Conservation (phyloP, 2,329 filamentous ascomycete genomes). For the Colletotrichum scovillei region DNA sequence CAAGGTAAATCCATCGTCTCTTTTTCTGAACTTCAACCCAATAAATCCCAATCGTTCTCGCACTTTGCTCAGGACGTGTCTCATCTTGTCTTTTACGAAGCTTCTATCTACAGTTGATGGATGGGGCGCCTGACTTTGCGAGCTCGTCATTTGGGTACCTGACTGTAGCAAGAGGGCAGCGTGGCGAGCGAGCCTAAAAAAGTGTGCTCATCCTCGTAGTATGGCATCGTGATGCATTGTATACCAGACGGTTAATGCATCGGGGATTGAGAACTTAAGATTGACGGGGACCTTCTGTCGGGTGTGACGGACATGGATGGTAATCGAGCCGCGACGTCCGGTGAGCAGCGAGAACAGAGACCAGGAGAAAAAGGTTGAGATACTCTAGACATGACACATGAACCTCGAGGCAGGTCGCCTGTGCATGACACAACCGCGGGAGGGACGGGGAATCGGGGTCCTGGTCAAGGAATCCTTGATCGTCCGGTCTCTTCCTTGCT, state of each 20-base stretch:
- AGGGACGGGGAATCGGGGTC: not conserved
- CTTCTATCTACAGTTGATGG: not conserved
- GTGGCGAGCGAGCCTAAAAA: not conserved
- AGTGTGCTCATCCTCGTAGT: not conserved
- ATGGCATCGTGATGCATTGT: not conserved
- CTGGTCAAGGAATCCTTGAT: constrained; percentile 24
- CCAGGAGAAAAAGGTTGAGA: not conserved
- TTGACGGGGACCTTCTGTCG: not conserved
- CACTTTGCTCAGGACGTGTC: not conserved
- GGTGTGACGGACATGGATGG: not conserved
- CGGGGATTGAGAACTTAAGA: not conserved
- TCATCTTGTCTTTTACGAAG: not conserved
- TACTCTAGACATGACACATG: constrained; percentile 29
- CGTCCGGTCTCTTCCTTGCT: constrained; percentile 23
- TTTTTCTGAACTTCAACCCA: too few relatives aligned
- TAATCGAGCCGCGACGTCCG: not conserved
- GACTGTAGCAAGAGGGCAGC: not conserved
- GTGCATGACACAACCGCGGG: constrained; percentile 24
- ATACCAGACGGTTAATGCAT: constrained; percentile 23
- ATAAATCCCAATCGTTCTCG: not conserved
- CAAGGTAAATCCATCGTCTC: not conserved
- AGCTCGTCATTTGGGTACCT: not conserved
- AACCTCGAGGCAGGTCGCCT: constrained; percentile 12
- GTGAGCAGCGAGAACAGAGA: not conserved
- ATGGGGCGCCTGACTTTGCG: not conserved